Evolutionary conservation across 192 early-diverging fungal species (phyloP).

Genomic region (Lobosporangium transversale): DNA sequence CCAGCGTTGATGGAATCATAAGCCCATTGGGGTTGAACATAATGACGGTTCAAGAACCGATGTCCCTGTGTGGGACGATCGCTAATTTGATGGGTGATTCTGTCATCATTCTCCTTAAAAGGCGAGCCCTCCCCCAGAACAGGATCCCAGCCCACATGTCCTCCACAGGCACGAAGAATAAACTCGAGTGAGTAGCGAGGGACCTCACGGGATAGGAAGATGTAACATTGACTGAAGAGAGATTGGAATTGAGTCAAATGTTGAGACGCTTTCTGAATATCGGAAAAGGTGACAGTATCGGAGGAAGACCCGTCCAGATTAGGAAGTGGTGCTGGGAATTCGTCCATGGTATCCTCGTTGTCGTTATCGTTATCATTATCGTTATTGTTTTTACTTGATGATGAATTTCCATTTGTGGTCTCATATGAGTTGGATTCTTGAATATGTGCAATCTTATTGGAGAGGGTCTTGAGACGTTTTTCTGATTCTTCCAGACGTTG

Average conservation of each 20-base stretch:
- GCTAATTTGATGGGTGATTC: slow-evolving; percentile 88
- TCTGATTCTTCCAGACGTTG: slow-evolving; percentile 57
- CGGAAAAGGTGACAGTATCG: slow-evolving; percentile 56
- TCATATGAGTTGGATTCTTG: slow-evolving; percentile 34
- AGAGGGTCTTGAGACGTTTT: slow-evolving; percentile 58
- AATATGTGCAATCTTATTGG: slow-evolving; percentile 55
- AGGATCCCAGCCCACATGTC: slow-evolving; percentile 88
- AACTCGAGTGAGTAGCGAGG: slow-evolving; percentile 94
- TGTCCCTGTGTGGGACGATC: slow-evolving; percentile 83
- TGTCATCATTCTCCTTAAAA: slow-evolving; percentile 79
- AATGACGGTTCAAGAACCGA: slow-evolving; percentile 72
- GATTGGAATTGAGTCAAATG: slow-evolving; percentile 57
- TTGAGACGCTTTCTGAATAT: slow-evolving; percentile 63
- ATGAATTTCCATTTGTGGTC: background rate
- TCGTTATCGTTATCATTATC: slow-evolving; percentile 35
- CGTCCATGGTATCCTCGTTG: slow-evolving; percentile 56
- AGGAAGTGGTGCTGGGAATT: slow-evolving; percentile 55
- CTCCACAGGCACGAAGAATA: slow-evolving; percentile 90
- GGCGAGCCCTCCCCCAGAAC: slow-evolving; percentile 83
- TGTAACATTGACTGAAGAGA: slow-evolving; percentile 72
- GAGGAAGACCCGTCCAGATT: slow-evolving; percentile 49
- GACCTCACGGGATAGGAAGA: slow-evolving; percentile 94
- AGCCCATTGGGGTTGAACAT: slow-evolving; percentile 99
- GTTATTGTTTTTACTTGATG: slow-evolving; percentile 20
- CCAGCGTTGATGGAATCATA: slow-evolving; percentile 93